Conservation (phyloP, 2,329 filamentous ascomycete genomes). For the Xylariaceae sp. region DNA sequence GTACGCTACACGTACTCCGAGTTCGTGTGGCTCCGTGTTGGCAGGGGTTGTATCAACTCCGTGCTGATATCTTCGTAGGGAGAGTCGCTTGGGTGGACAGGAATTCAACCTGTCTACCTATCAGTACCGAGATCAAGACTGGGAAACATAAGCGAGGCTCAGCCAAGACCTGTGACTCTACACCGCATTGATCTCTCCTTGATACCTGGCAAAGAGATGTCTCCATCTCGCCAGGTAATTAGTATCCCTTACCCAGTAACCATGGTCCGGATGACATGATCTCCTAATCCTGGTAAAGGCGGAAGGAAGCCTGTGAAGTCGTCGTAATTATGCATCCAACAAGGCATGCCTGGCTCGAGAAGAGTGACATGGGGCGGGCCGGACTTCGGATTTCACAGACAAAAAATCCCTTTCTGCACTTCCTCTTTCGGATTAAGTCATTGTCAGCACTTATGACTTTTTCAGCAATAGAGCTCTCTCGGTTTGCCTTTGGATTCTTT, state of each 20-base stretch:
- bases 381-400: slow-evolving; percentile 13
- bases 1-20: background rate
- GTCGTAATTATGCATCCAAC: background rate
- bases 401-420: background rate
- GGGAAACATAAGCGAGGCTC: no score
- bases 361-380: background rate
- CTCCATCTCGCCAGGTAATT: no score
- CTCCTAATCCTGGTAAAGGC: no score
- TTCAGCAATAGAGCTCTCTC: background rate
- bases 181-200: background rate
- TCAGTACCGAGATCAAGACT: background rate
- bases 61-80: background rate
- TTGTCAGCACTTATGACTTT: background rate
- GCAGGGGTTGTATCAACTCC: background rate
- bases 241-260: no score
- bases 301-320: no score
- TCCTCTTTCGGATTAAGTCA: background rate
- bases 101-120: background rate
- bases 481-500: background rate
- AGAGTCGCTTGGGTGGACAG: background rate
- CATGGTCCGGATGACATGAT: no score
- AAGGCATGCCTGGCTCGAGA: background rate
- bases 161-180: background rate
- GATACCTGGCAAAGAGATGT: background rate
- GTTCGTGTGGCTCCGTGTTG: background rate